Percentiles rank a stretch among this genome's conserved stretches.
Conservation (phyloP, 2,329 filamentous ascomycete genomes). For the Ambrosiella beaveri region DNA sequence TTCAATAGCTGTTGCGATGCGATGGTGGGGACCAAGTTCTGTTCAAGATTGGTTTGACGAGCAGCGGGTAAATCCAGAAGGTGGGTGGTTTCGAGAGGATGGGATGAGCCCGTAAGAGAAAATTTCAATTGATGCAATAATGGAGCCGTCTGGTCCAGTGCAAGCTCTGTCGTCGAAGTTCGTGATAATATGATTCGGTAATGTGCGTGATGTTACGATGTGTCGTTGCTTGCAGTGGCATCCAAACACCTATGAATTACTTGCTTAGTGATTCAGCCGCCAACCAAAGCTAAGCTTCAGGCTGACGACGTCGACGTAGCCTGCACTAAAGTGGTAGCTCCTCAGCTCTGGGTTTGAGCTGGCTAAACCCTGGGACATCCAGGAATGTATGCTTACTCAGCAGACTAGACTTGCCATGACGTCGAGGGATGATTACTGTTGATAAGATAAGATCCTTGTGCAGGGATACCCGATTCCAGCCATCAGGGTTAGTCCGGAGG, state of each 20-base stretch:
- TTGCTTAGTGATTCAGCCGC: neutral
- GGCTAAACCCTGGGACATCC: neutral
- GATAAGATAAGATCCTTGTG: neutral
- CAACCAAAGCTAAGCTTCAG: conserved; percentile 10
- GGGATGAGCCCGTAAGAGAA: neutral
- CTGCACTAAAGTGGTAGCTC: neutral
- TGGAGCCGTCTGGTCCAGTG: no score
- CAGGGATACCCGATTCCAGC: neutral
- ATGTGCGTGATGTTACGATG: neutral
- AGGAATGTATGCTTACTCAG: no score
- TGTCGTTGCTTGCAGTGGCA: neutral
- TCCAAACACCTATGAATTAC: neutral
- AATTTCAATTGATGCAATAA: no score
- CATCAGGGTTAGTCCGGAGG: neutral
- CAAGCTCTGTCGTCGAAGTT: no score
- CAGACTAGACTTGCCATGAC: no score
- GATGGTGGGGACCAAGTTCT: neutral
- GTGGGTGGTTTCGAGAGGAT: neutral
- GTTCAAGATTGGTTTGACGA: neutral
- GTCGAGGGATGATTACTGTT: no score
- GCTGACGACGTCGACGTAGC: conserved; percentile 13
- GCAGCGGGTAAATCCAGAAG: neutral
- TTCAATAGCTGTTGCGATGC: neutral
- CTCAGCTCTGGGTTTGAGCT: neutral
- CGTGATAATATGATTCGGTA: no score